Evolutionary conservation across 73 alveolate species (phyloP), one percentile per base, ranked within the genome.

Genomic region (Paramecium biaurelia): DNA sequence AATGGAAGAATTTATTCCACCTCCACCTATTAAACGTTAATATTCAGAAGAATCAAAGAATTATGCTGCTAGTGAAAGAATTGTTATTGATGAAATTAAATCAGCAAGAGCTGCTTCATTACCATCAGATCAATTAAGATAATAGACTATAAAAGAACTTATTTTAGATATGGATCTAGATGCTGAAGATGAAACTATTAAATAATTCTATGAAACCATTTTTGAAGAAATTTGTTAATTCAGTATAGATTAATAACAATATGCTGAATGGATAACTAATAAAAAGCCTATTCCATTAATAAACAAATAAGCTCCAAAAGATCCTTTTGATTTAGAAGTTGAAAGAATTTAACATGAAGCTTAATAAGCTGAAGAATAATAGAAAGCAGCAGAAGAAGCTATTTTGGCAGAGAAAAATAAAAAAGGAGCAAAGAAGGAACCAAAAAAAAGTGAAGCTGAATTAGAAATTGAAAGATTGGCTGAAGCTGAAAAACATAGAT

Each of bases 381-480:
- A 87, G 20, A 67, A 18, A 43, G 24, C 45, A 38, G 74, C 53
- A 32, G 93, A 76, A 18, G 85, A 70, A 20, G 84, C 45, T 18
- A 21, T 43, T 10, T 24, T 38, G 15, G 89, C 63, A 3, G 92
- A 76, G 15, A 70, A 63, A 72, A 45, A 88, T 37, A 88, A 88
- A 28, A 88, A 70, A 47, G 93, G 93, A 67, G 92, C 93, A 0
- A 88, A 88, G 37, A 88, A 88, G 34, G 92, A 88, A 21, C 72
- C 93, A 10, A 70, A 88, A 35, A 88, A 88, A 45, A 82, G 15
- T 41, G 93, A 88, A 63, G 93, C 76, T 41, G 85, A 87, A 38
- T 35, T 67, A 14, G 89, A 68, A 26, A 89, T 70, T 32, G 93
- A 67, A 15, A 59, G 70, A 41, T 79, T 34, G 7, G 93, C 85